phyloP scores from a whole-genome alignment of 1,139 yeast genomes.

The Hemisphaericaspora xylofermentans region DNA sequence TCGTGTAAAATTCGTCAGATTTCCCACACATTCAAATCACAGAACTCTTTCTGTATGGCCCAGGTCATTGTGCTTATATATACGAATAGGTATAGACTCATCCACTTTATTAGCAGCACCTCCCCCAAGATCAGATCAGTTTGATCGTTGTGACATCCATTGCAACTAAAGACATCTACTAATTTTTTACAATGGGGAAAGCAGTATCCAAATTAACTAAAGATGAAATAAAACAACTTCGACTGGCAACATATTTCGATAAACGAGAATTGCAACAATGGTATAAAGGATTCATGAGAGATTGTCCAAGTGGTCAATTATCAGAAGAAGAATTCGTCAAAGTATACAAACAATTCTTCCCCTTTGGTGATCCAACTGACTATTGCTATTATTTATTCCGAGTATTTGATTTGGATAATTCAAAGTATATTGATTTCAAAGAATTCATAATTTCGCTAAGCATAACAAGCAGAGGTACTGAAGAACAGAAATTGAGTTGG shows the following conservation, averaged over 20 bases:
- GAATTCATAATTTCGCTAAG: constrained; percentile 90
- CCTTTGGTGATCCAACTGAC: constrained; percentile 95
- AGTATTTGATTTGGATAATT: constrained; percentile 81
- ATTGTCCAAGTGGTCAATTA: constrained; percentile 89
- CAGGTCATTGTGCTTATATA: too few species aligned
- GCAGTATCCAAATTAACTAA: constrained; percentile 89
- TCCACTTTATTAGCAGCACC: neutral
- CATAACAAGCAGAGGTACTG: constrained; percentile 82
- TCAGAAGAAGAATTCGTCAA: constrained; percentile 86
- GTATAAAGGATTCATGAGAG: constrained; percentile 94
- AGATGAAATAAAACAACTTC: constrained; percentile 82
- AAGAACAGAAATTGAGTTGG: constrained; percentile 85
- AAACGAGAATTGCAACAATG: constrained; percentile 94
- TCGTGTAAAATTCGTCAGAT: too few species aligned
- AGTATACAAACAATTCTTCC: constrained; percentile 94
- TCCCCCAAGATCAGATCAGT: neutral
- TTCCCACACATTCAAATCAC: too few species aligned
- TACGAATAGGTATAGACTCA: too few species aligned
- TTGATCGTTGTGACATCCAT: too few species aligned
- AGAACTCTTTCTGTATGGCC: too few species aligned
- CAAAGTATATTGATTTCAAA: constrained; percentile 84
- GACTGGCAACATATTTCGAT: constrained; percentile 87
- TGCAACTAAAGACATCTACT: too few species aligned
- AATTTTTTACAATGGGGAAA: constrained; percentile 96
- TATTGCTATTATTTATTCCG: constrained; percentile 86